Percentiles rank a stretch among this genome's conserved stretches.
Evolutionary conservation across 2,329 filamentous ascomycete genomes (phyloP).

Genomic region (Drechslera avenae): DNA sequence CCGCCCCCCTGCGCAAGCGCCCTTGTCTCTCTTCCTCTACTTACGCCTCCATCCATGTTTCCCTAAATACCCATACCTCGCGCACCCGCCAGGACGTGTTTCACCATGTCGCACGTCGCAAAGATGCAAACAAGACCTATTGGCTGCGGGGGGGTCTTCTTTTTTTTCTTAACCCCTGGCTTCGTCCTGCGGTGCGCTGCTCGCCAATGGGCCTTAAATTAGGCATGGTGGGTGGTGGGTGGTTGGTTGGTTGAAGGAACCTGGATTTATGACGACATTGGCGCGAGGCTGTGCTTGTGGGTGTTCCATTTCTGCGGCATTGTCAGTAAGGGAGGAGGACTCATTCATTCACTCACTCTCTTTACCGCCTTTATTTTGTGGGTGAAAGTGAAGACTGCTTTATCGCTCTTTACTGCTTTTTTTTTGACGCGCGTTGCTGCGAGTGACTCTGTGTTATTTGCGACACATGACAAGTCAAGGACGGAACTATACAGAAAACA

Average conservation of each 20-base stretch:
- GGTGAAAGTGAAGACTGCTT: background rate
- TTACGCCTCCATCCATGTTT: background rate
- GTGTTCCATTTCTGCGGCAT: background rate
- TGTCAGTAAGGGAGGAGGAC: too few relatives aligned
- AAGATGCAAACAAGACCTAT: constrained; percentile 25
- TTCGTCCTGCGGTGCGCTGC: background rate
- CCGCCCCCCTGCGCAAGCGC: constrained; percentile 6
- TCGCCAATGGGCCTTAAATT: constrained; percentile 20
- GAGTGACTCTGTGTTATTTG: too few relatives aligned
- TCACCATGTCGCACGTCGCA: constrained; percentile 31
- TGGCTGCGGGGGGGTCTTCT: constrained; percentile 23
- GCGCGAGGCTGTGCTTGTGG: constrained; percentile 8
- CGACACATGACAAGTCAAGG: too few relatives aligned
- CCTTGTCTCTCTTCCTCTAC: background rate
- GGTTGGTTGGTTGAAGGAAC: too few relatives aligned
- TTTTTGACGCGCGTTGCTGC: too few relatives aligned
- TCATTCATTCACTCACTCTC: background rate
- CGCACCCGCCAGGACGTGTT: background rate
- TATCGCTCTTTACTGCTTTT: too few relatives aligned
- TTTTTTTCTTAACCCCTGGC: constrained; percentile 22
- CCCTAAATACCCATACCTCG: background rate
- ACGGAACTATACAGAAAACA: background rate
- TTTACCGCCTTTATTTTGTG: background rate
- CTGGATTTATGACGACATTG: constrained; percentile 22
- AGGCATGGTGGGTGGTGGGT: constrained; percentile 8